Conservation (phyloP, 805 yeast species). For the Hanseniaspora occidentalis region DNA sequence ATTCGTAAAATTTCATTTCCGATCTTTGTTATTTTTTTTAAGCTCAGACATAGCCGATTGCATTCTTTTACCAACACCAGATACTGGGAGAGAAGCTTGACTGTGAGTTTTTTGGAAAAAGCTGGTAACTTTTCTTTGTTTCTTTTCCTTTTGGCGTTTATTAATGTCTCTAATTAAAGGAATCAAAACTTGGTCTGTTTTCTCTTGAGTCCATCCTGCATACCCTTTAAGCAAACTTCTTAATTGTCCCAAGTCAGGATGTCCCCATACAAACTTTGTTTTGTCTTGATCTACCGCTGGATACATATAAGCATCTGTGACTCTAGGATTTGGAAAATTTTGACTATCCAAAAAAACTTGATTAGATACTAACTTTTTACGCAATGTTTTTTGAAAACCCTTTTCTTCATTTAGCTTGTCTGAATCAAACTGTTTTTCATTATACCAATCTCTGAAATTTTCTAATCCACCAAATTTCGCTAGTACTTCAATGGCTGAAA, state of each 20-base stretch:
- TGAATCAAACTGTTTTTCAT: constrained; percentile 28
- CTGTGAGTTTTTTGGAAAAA: constrained; percentile 37
- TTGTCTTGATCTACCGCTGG: constrained; percentile 81
- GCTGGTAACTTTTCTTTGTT: constrained; percentile 50
- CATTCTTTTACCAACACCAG: constrained; percentile 45
- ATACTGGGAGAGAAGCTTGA: neutral
- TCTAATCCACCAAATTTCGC: constrained; percentile 59
- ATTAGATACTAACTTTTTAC: constrained; percentile 41
- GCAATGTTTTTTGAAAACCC: constrained; percentile 42
- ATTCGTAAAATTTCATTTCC: constrained; percentile 15
- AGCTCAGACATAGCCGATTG: constrained; percentile 26
- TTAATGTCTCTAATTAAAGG: constrained; percentile 80
- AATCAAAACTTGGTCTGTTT: constrained; percentile 69
- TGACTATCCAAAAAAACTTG: constrained; percentile 42
- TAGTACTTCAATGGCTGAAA: constrained; percentile 75
- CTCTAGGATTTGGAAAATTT: constrained; percentile 55
- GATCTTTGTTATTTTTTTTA: constrained; percentile 24
- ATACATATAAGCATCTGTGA: constrained; percentile 56
- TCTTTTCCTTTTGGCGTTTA: constrained; percentile 38
- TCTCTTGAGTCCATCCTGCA: constrained; percentile 69
- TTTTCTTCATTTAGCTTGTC: constrained; percentile 30
- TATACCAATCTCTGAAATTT: constrained; percentile 29
- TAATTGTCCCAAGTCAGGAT: constrained; percentile 70
- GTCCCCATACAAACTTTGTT: constrained; percentile 80
- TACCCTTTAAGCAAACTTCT: constrained; percentile 54